These are phyloP conservation scores for Choricystis sp. DNA, from an alignment of 139 green algal genomes.

Conservation along the genomic window DNA sequence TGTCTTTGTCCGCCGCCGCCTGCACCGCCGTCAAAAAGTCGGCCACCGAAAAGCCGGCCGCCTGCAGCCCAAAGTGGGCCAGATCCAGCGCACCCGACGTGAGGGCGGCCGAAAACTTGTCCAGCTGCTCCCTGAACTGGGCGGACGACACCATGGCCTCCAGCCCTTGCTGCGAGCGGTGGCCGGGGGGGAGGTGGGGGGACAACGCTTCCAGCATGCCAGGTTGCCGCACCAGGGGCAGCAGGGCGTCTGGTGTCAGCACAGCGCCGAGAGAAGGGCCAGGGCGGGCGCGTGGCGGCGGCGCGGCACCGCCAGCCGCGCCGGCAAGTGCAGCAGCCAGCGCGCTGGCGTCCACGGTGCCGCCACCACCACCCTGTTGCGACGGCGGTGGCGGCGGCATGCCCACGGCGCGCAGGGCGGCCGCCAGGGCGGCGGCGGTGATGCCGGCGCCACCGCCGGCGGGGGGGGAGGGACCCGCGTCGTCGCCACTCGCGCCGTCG, in stretches of 20 bases:
- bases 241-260: neutral
- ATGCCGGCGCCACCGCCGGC: too few species aligned
- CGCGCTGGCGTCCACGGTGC: neutral
- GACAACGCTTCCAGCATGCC: neutral
- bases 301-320: neutral
- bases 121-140: neutral
- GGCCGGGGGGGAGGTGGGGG: neutral
- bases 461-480: too few species aligned
- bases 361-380: neutral
- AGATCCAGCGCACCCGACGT: conserved; percentile 1
- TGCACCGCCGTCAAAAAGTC: conserved; percentile 2
- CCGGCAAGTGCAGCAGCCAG: neutral
- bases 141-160: neutral
- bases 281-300: too few species aligned
- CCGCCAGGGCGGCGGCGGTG: neutral
- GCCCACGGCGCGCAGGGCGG: neutral
- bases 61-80: conserved; percentile 1
- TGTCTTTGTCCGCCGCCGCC: neutral
- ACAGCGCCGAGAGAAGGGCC: neutral
- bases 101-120: neutral
- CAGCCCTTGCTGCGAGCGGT: neutral
- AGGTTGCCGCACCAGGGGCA: neutral
- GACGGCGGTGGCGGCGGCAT: neutral
- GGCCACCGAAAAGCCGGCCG: neutral
- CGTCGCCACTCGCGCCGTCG: neutral